phyloP scores from a whole-genome alignment of 139 green algal species.

The Tetratostichococcus sp. region DNA sequence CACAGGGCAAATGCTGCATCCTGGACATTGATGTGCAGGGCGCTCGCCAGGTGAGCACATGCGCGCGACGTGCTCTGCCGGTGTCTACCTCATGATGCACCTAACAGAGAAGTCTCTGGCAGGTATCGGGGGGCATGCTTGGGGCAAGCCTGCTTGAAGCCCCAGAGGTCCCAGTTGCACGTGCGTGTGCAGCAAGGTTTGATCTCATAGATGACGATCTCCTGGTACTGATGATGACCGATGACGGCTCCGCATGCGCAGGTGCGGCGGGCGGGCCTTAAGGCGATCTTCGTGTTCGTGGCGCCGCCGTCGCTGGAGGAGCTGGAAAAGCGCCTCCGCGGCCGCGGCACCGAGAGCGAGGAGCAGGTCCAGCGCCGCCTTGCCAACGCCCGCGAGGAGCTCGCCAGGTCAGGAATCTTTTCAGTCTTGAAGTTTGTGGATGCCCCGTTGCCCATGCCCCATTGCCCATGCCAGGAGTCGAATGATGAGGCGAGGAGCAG shows the following conservation, averaged over 20 bases:
- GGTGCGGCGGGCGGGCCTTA: conserved; percentile 36
- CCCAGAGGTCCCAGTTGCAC: too few relatives aligned
- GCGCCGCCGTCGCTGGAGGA: conserved; percentile 66
- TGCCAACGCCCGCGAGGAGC: conserved; percentile 51
- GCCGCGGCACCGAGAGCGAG: conserved; percentile 72
- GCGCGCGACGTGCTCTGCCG: too few relatives aligned
- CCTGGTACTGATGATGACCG: too few relatives aligned
- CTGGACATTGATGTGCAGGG: conserved; percentile 87
- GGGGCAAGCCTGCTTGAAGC: too few relatives aligned
- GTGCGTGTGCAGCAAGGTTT: too few relatives aligned
- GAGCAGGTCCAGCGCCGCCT: conserved; percentile 70
- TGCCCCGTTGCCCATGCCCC: too few relatives aligned
- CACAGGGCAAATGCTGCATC: conserved; percentile 55
- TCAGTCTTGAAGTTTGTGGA: neutral
- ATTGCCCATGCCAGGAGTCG: too few relatives aligned
- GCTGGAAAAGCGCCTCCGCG: conserved; percentile 67
- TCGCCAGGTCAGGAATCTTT: conserved; percentile 49
- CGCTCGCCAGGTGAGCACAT: conserved; percentile 27
- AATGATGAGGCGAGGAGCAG: too few relatives aligned
- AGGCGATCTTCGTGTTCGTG: conserved; percentile 83
- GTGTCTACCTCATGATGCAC: too few relatives aligned
- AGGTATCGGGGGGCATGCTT: too few relatives aligned
- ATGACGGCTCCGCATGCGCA: neutral
- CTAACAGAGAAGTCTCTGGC: too few relatives aligned
- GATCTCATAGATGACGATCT: too few relatives aligned